phyloP scores from a whole-genome alignment of 2,329 filamentous ascomycete species.

The Dissoconium aciculare region DNA sequence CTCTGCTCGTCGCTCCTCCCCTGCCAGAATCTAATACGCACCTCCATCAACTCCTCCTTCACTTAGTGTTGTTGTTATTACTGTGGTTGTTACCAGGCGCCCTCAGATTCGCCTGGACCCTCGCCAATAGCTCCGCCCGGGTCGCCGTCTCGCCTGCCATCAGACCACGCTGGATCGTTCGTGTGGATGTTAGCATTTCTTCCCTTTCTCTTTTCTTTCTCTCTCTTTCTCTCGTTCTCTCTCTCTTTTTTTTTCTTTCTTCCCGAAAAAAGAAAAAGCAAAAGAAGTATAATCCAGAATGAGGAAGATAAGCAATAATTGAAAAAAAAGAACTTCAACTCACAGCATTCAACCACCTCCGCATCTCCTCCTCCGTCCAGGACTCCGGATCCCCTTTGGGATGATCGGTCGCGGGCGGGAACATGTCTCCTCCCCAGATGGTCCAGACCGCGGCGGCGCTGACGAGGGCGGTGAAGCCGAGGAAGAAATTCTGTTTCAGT shows the following conservation, averaged over 20 bases:
- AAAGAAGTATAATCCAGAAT: background rate
- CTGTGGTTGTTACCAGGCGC: too few species aligned
- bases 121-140: conserved; percentile 49
- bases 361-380: conserved; percentile 71
- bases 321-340: conserved; percentile 22
- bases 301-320: background rate
- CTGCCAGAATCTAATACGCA: too few species aligned
- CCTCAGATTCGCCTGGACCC: conserved; percentile 54
- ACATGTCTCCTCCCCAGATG: conserved; percentile 76
- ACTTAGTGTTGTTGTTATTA: too few species aligned
- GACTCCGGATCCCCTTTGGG: conserved; percentile 58
- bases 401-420: conserved; percentile 52
- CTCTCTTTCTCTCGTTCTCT: too few species aligned
- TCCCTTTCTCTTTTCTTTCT: too few species aligned
- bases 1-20: too few species aligned
- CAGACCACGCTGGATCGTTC: conserved; percentile 42
- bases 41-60: too few species aligned
- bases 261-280: too few species aligned
- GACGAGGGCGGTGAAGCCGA: conserved; percentile 68
- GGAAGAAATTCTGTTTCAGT: conserved; percentile 20
- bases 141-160: conserved; percentile 45
- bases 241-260: too few species aligned
- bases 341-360: conserved; percentile 68
- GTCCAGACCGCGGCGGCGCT: conserved; percentile 68
- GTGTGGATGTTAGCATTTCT: too few species aligned